A percentile compares a stretch with the other conserved stretches of the same genome.
Evolutionary conservation across 495 filamentous ascomycete genomes (phyloP).

Genomic region (Cairneyella variabilis): DNA sequence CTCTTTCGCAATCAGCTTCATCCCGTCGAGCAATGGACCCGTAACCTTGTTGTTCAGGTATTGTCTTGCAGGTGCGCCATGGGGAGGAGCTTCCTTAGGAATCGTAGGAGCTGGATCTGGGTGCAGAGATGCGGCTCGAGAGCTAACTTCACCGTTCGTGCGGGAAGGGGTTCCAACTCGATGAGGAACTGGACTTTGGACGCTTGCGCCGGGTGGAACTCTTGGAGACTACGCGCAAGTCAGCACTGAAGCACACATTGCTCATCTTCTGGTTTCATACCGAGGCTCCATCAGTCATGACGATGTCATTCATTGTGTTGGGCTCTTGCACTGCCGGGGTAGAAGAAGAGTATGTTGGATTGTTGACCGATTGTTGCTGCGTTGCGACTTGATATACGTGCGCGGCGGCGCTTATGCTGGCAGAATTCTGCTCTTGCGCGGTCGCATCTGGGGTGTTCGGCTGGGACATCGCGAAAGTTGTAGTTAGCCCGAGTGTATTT

Average conservation of each 20-base stretch:
- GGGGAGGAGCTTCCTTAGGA: slow-evolving; percentile 51
- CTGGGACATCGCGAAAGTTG: too few species aligned
- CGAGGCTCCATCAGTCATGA: slow-evolving; percentile 16
- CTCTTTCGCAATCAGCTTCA: slow-evolving; percentile 82
- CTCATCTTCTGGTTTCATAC: background rate
- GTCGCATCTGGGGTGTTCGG: slow-evolving; percentile 6
- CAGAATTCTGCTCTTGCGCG: slow-evolving; percentile 3
- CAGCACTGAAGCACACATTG: slow-evolving; percentile 2
- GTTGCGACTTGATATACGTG: slow-evolving; percentile 17
- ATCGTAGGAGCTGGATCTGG: slow-evolving; percentile 43
- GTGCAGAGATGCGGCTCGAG: slow-evolving; percentile 45
- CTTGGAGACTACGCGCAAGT: slow-evolving; percentile 18
- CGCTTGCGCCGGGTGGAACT: slow-evolving; percentile 11
- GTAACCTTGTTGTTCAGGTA: slow-evolving; percentile 91
- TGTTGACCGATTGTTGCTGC: slow-evolving; percentile 12
- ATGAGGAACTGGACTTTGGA: slow-evolving; percentile 25
- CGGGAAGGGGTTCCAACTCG: slow-evolving; percentile 24
- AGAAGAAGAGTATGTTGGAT: background rate
- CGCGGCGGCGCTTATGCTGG: slow-evolving; percentile 7
- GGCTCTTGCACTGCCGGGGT: slow-evolving; percentile 20
- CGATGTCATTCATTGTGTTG: slow-evolving; percentile 28
- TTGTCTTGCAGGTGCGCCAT: slow-evolving; percentile 81
- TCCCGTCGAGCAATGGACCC: slow-evolving; percentile 78
- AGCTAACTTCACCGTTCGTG: slow-evolving; percentile 24
- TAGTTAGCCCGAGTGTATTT: too few species aligned